Base-by-base conservation (phyloP, 2,329 filamentous ascomycete genomes). In the Penicillium aurantiogriseum region DNA sequence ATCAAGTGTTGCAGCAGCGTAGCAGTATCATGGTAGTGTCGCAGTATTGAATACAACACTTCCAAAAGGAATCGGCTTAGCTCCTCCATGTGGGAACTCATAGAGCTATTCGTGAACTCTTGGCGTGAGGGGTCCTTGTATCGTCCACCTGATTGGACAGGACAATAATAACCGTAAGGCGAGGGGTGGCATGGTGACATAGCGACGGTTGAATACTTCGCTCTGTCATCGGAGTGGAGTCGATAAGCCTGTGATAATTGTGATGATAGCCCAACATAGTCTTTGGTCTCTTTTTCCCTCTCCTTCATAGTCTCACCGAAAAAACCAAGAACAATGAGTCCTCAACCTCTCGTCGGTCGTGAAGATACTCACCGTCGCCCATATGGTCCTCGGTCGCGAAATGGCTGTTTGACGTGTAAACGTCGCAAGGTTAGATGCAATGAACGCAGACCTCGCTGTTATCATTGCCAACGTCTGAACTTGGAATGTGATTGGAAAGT, bases 361-460 rank as follows among this genome's bases (percentile, higher is more conserved):
- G 40, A 43, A 36, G 46, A 48, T 10, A 25, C 21, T 13, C 45
- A 36, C 21, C 46, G 46, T 36, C 46, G 46, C 15, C 46, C 46
- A 7, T 35, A 48, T 38, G 46, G 31, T n/a, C 33, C 46, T 38
- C 46, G 46, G 33, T 48, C 46, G 9, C 31, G 29, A 38, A 48
- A 48, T 19, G 46, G 49, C 15, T 48, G 46, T 7, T n/a, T 48
- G 21, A 48, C 46, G 5, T 48, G 46, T 17, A 48, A 48, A 48
- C 46, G 46, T 27, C 46, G 46, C 33, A 48, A 48, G 11, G 46
- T 48, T n/a, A 17, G 46, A 38, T 48, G 46, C 33, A 48, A 48
- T 15, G 46, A 48, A 48, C 21, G 35, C 15, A 35, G 46, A 27
- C 46, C 46, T 48, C 46, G 33, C 36, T 48, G 46, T 8, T 48